phyloP scores from a whole-genome alignment of 2,329 filamentous ascomycete species.

The Lithohypha guttulata region DNA sequence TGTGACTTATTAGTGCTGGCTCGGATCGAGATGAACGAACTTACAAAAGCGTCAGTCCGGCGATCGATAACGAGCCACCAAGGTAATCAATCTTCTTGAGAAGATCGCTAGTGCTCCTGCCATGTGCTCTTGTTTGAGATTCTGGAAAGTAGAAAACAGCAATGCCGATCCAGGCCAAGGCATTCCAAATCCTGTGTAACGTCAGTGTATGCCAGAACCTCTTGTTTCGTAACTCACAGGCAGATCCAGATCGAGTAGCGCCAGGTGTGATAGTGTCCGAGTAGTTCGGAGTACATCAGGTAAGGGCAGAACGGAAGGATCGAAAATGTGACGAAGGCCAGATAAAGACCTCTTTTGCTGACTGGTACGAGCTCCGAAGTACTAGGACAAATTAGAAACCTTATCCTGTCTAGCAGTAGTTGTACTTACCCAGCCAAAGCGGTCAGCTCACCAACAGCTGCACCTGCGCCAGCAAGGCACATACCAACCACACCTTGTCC shows the following conservation, averaged over 20 bases:
- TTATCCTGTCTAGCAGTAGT: neutral
- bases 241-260: constrained; percentile 17
- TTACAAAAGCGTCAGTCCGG: constrained; percentile 14
- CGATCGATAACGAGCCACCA: constrained; percentile 13
- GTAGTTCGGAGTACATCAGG: constrained; percentile 13
- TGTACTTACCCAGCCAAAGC: constrained; percentile 15
- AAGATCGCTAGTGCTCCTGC: constrained; percentile 6
- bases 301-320: constrained; percentile 16
- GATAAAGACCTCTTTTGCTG: constrained; percentile 13
- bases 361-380: constrained; percentile 18
- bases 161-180: too few species aligned
- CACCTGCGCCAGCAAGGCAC: constrained; percentile 13
- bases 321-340: constrained; percentile 12
- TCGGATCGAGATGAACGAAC: neutral
- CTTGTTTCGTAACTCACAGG: constrained; percentile 8
- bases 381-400: neutral
- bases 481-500: constrained; percentile 13
- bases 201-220: constrained; percentile 14
- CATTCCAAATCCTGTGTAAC: too few species aligned
- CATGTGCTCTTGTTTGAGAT: constrained; percentile 13
- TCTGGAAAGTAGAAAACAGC: constrained; percentile 13
- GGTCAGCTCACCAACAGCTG: constrained; percentile 14
- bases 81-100: constrained; percentile 15
- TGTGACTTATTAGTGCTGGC: neutral
- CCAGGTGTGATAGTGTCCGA: constrained; percentile 17